Evolutionary conservation across 2,329 filamentous ascomycete species (phyloP).

Genomic region (Exophiala sideris): DNA sequence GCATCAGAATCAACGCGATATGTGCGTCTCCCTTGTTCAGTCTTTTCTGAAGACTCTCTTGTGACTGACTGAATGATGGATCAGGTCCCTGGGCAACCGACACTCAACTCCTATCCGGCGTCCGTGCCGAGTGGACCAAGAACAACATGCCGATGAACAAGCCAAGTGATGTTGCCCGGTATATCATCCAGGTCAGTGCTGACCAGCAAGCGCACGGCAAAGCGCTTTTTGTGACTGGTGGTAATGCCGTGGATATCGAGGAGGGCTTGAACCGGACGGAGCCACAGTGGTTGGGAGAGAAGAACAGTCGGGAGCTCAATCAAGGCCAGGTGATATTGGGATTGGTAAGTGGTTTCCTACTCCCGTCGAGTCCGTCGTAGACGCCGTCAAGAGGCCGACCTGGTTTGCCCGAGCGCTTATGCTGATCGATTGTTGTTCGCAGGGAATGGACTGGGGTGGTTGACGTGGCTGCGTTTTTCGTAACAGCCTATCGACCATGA

Average conservation of each 20-base stretch:
- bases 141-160: constrained; percentile 40
- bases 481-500: too few relatives aligned
- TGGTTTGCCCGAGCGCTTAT: too few relatives aligned
- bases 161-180: constrained; percentile 39
- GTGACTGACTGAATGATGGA: not conserved
- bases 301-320: constrained; percentile 18
- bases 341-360: constrained; percentile 14
- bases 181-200: constrained; percentile 38
- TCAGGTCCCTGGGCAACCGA: constrained; percentile 43
- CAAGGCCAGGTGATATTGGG: constrained; percentile 22
- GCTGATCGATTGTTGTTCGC: not conserved
- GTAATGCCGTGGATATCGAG: constrained; percentile 45
- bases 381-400: too few relatives aligned
- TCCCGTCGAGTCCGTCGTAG: not conserved
- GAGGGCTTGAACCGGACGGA: constrained; percentile 40
- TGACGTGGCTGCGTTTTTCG: too few relatives aligned
- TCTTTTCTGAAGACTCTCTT: not conserved
- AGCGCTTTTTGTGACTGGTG: constrained; percentile 45
- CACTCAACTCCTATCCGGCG: constrained; percentile 38
- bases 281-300: constrained; percentile 44
- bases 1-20: constrained; percentile 44
- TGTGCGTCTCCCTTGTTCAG: constrained; percentile 27
- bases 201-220: constrained; percentile 35
- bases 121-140: constrained; percentile 38
- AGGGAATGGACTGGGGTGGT: constrained; percentile 17